Base-by-base conservation (phyloP, 83 land plant genomes). In the Larix sibirica region DNA sequence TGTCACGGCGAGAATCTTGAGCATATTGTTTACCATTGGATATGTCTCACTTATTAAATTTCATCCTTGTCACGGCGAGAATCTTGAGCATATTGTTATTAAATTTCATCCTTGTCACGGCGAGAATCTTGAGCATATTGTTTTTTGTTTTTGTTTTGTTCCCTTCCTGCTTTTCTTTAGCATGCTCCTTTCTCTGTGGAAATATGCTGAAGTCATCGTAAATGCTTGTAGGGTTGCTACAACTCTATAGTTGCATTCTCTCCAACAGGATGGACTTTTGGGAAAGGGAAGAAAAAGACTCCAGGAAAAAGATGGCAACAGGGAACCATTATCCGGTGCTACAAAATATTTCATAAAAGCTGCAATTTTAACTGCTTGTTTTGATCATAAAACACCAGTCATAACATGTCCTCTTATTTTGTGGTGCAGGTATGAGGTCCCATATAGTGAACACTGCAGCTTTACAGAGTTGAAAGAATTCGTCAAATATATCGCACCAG, bases 241-340 rank as follows among this genome's bases (percentile, higher is more conserved):
- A 91, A 90, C 84, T 89, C 93, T 59, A 94, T 97, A 56, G 99
- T 97, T 84, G 92, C 96, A 36, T 96, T 97, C 83, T 96, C 99
- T 59, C 99, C 99, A 13, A 97, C 99, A 64, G 99, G 99, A 67
- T 97, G 99, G 99, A 85, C 92, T 83, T 92, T 91, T 84, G 94
- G 94, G 28, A 96, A 92, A 87, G 98, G 95, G 38, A 96, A 93
- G 90, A 95, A 94, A 79, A 91, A 92, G 78, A 81, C 94, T 67
- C 89, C 92, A 60, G 96, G 98, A 67, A 92, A 90, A 87, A 93
- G 95, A 79, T 96, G 93, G 94, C 97, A 93, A 76, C 98, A 96
- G 84, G 99, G 99, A 56, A 97, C 98, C 28, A 87, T 97, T 4
- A 94, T 97, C 77, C 87, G 98, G 98, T 97, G 42, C 56, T 54